Evolutionary conservation across 1,284 basidiomycete genomes (phyloP).

Genomic region (Puccinia coronata): DNA sequence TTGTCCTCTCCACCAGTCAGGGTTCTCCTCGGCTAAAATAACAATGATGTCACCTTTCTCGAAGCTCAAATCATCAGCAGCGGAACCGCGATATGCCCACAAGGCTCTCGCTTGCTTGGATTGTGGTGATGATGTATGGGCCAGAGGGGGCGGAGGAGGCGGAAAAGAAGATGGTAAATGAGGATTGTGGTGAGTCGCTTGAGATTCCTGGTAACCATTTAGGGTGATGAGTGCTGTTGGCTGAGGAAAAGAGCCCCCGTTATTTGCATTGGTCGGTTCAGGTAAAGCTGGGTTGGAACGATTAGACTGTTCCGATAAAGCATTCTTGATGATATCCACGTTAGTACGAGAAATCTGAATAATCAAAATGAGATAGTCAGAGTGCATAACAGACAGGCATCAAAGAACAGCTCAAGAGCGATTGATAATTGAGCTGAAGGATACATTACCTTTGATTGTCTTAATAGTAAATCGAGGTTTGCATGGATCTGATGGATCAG

Average conservation of each 20-base stretch:
- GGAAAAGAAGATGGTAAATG: not conserved
- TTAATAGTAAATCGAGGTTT: conserved; percentile 20
- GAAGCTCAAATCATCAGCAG: conserved; percentile 41
- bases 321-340: conserved; percentile 26
- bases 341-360: conserved; percentile 18
- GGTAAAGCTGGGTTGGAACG: not conserved
- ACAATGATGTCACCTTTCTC: conserved; percentile 44
- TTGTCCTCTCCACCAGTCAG: conserved; percentile 46
- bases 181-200: not conserved
- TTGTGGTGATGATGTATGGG: not conserved
- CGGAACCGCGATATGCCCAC: conserved; percentile 36
- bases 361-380: not conserved
- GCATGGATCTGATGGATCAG: conserved; percentile 38
- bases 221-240: not conserved
- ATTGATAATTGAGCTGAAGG: not conserved
- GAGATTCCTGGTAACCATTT: not conserved
- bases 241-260: not conserved
- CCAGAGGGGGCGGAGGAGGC: not conserved
- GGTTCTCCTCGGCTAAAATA: conserved; percentile 38
- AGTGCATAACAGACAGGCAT: not conserved
- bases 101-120: conserved; percentile 30
- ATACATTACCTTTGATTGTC: conserved; percentile 16
- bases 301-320: not conserved
- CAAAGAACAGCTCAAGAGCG: not conserved
- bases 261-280: not conserved